Percentiles rank a stretch among this genome's conserved stretches.
These are phyloP conservation scores for Calonectria honghensis DNA, from an alignment of 2,329 filamentous ascomycete genomes.

Conservation along the genomic window DNA sequence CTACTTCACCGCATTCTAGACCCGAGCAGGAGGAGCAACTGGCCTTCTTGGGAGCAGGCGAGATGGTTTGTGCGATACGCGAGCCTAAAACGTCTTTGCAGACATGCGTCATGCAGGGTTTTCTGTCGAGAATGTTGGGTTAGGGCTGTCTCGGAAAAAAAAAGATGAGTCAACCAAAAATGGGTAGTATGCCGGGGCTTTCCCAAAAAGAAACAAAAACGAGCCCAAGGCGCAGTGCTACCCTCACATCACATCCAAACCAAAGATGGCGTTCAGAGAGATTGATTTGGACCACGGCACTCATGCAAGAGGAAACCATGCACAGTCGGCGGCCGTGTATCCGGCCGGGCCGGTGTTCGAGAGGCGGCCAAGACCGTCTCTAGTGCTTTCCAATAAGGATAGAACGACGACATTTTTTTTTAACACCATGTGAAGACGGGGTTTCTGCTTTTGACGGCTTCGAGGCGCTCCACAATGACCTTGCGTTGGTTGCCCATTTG, in stretches of 20 bases:
- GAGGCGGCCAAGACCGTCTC: constrained; percentile 31
- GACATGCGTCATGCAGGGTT: constrained; percentile 46
- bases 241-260: constrained; percentile 35
- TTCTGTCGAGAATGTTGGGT: constrained; percentile 42
- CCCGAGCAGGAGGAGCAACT: constrained; percentile 4
- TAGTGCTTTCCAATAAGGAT: constrained; percentile 23
- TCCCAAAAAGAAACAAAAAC: constrained; percentile 25
- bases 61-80: constrained; percentile 28
- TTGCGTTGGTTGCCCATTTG: constrained; percentile 94
- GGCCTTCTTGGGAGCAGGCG: constrained; percentile 12
- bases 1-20: constrained; percentile 21
- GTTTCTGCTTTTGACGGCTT: constrained; percentile 95
- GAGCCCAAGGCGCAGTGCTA: constrained; percentile 33
- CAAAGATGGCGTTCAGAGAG: background rate
- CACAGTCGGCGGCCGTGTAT: constrained; percentile 14
- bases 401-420: constrained; percentile 62
- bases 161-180: background rate
- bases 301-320: constrained; percentile 12
- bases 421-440: constrained; percentile 99
- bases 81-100: constrained; percentile 33
- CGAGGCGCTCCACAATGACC: constrained; percentile 96
- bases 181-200: constrained; percentile 4
- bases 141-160: constrained; percentile 34
- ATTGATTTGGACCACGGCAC: background rate
- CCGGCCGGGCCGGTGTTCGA: constrained; percentile 14